phyloP scores from a whole-genome alignment of 352 stramenopile species.

The Phytophthora pistaciae region DNA sequence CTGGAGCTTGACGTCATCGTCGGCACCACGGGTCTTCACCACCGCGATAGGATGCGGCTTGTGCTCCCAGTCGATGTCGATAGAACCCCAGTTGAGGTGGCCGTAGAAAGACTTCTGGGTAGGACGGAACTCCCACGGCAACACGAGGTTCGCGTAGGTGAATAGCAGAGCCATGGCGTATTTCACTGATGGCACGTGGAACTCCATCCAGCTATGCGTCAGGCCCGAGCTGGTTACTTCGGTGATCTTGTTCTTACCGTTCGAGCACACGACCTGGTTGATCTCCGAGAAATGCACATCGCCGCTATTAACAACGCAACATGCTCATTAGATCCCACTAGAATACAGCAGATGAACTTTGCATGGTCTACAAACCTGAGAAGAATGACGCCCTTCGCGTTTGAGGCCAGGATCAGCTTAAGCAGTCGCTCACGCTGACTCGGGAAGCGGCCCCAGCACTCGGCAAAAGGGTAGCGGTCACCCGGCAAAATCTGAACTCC shows the following conservation, averaged over 20 bases:
- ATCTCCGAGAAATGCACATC: constrained; percentile 95
- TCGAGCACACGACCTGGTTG: constrained; percentile 91
- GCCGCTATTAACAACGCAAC: constrained; percentile 52
- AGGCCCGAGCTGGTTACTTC: constrained; percentile 94
- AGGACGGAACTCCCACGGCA: constrained; percentile 85
- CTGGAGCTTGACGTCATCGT: constrained; percentile 77
- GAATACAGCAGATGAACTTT: not conserved
- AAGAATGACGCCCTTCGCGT: constrained; percentile 89
- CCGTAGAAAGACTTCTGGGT: constrained; percentile 79
- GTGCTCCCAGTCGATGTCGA: constrained; percentile 91
- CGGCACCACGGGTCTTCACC: constrained; percentile 63
- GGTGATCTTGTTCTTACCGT: constrained; percentile 66
- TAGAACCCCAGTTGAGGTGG: constrained; percentile 93
- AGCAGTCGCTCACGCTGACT: constrained; percentile 84
- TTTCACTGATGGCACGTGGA: constrained; percentile 61
- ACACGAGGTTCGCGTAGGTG: constrained; percentile 74
- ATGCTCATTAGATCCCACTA: constrained; percentile 39
- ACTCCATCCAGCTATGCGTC: constrained; percentile 95
- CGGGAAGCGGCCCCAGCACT: constrained; percentile 93
- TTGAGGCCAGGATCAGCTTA: constrained; percentile 83
- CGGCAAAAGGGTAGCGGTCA: constrained; percentile 84
- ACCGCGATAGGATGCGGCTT: constrained; percentile 61
- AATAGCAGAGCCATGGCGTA: constrained; percentile 70
- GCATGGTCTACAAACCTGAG: constrained; percentile 59
- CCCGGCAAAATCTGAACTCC: constrained; percentile 90